phyloP scores from a whole-genome alignment of 169 alveolate species.

The Cryptosporidium baileyi region DNA sequence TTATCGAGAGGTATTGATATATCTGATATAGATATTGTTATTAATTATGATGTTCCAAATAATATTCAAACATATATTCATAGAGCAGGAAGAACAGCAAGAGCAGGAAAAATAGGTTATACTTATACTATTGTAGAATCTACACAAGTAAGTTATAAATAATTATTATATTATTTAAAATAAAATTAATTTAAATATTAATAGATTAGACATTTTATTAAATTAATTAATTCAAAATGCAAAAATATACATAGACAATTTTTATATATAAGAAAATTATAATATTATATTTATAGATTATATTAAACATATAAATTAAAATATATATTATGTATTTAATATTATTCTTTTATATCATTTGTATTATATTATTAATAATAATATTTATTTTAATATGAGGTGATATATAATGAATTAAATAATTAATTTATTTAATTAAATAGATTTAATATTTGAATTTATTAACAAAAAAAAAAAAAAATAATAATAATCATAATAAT shows the following conservation, averaged over 20 bases:
- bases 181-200: background rate
- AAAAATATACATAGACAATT: background rate
- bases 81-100: constrained; percentile 91
- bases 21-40: constrained; percentile 82
- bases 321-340: too few species aligned
- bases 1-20: constrained; percentile 90
- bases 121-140: constrained; percentile 48
- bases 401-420: too few species aligned
- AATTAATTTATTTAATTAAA: too few species aligned
- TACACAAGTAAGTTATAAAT: background rate
- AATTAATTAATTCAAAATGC: background rate
- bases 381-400: too few species aligned
- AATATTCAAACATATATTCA: constrained; percentile 82
- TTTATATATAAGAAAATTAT: background rate
- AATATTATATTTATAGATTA: background rate
- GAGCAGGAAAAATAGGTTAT: constrained; percentile 86
- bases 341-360: too few species aligned
- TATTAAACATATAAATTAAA: too few species aligned
- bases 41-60: constrained; percentile 87
- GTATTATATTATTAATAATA: too few species aligned
- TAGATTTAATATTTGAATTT: too few species aligned
- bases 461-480: too few species aligned
- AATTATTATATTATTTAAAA: background rate
- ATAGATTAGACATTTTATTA: constrained; percentile 3
- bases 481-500: too few species aligned